Percentiles rank a stretch among this genome's conserved stretches.
Evolutionary conservation across 768 basidiomycete genomes (phyloP).

Genomic region (Fistulinella prunicolor): DNA sequence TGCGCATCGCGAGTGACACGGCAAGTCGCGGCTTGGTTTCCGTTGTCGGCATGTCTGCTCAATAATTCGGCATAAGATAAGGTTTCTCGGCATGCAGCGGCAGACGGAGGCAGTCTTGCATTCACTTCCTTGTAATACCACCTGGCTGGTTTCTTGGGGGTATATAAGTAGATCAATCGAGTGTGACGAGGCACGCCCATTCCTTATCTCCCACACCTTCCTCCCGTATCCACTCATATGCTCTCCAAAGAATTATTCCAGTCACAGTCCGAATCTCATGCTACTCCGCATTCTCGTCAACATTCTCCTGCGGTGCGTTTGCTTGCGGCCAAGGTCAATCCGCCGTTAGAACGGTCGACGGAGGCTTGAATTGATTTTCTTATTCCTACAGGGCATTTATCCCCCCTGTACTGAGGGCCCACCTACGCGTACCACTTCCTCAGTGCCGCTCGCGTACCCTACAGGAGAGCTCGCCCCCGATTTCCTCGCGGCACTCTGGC

Average conservation of each 20-base stretch:
- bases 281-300: background rate
- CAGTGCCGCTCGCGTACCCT: background rate
- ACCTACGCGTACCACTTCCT: background rate
- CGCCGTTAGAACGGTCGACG: background rate
- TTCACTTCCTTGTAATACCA: slow-evolving; percentile 6
- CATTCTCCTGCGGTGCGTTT: slow-evolving; percentile 3
- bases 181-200: background rate
- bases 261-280: background rate
- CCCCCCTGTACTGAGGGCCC: background rate
- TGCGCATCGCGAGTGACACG: background rate
- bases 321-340: background rate
- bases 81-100: slow-evolving; percentile 17
- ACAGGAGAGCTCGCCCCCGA: slow-evolving; percentile 3
- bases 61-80: slow-evolving; percentile 5
- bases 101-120: background rate
- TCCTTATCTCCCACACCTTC: background rate
- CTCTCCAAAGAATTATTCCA: background rate
- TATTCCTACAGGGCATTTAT: background rate
- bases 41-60: background rate
- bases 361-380: background rate
- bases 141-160: slow-evolving; percentile 3
- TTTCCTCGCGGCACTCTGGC: slow-evolving; percentile 18
- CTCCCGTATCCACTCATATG: slow-evolving; percentile 1
- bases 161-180: slow-evolving; percentile 14
- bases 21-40: slow-evolving; percentile 7